A percentile compares a stretch with the other conserved stretches of the same genome.
Conservation (phyloP, 768 basidiomycete species). For the Chalciporus chontae region DNA sequence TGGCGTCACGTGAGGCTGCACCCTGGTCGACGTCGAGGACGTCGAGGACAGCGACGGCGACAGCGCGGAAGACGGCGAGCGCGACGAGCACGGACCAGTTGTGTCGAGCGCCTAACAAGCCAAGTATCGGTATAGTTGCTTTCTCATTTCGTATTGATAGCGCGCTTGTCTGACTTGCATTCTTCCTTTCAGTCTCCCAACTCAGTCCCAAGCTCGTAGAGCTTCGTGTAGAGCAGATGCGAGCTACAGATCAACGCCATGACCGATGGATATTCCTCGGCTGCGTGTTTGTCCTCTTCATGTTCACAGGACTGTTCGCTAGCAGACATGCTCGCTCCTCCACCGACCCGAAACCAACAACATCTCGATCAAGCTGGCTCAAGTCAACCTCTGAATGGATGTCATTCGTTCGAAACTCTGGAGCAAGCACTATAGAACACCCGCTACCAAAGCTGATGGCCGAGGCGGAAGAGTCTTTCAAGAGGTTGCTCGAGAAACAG, state of each 20-base stretch:
- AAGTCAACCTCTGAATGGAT: constrained; percentile 18
- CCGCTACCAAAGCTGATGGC: constrained; percentile 85
- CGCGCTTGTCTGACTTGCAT: constrained; percentile 1
- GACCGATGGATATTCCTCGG: constrained; percentile 39
- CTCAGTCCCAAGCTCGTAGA: too few species aligned
- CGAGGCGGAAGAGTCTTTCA: constrained; percentile 75
- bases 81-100: neutral
- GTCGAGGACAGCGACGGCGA: constrained; percentile 13
- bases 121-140: too few species aligned
- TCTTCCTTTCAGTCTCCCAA: constrained; percentile 19
- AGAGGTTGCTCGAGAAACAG: constrained; percentile 63
- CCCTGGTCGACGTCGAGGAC: neutral
- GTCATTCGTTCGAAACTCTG: constrained; percentile 11
- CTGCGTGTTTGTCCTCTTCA: constrained; percentile 44
- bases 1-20: neutral
- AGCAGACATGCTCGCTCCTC: constrained; percentile 28
- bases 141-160: too few species aligned
- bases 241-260: constrained; percentile 15
- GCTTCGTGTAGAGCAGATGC: constrained; percentile 11
- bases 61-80: too few species aligned
- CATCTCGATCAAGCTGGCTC: constrained; percentile 11
- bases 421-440: constrained; percentile 41
- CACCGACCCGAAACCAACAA: neutral
- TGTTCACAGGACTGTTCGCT: constrained; percentile 46
- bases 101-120: too few species aligned